Evolutionary conservation across 768 basidiomycete species (phyloP).

Genomic region (Hygrocybe coccinea): DNA sequence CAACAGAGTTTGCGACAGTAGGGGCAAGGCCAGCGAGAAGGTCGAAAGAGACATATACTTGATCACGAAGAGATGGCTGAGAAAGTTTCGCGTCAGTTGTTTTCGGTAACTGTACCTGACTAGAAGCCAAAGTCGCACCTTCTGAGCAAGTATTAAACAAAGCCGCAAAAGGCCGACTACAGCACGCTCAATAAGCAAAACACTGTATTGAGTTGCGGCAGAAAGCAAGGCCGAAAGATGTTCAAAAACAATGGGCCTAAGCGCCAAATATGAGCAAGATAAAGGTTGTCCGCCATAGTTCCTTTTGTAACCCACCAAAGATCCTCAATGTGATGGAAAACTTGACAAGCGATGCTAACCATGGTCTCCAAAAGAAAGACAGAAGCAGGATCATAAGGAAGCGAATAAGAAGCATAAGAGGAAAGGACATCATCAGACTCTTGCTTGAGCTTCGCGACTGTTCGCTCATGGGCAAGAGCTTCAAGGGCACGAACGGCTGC

Average conservation of each 20-base stretch:
- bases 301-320: constrained; percentile 57
- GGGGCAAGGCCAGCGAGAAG: constrained; percentile 77
- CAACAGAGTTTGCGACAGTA: constrained; percentile 72
- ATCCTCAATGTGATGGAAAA: constrained; percentile 75
- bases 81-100: not conserved
- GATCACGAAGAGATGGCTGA: constrained; percentile 81
- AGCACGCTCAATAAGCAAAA: constrained; percentile 88
- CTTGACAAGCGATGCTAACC: constrained; percentile 80
- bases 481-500: constrained; percentile 84
- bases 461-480: constrained; percentile 84
- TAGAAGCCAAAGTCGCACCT: constrained; percentile 39
- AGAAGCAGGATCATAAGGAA: constrained; percentile 93
- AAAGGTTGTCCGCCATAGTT: not conserved
- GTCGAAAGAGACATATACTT: constrained; percentile 92
- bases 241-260: constrained; percentile 91
- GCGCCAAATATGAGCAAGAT: not conserved
- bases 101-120: constrained; percentile 16
- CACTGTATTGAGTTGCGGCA: constrained; percentile 75
- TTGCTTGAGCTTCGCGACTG: constrained; percentile 71
- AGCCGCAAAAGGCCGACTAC: constrained; percentile 84
- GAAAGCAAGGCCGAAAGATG: constrained; percentile 80
- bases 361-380: constrained; percentile 93
- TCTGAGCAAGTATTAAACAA: constrained; percentile 75
- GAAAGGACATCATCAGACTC: constrained; percentile 56
- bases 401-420: constrained; percentile 44